Base-by-base conservation (phyloP, 805 yeast genomes). In the Clavispora santaluciae region DNA sequence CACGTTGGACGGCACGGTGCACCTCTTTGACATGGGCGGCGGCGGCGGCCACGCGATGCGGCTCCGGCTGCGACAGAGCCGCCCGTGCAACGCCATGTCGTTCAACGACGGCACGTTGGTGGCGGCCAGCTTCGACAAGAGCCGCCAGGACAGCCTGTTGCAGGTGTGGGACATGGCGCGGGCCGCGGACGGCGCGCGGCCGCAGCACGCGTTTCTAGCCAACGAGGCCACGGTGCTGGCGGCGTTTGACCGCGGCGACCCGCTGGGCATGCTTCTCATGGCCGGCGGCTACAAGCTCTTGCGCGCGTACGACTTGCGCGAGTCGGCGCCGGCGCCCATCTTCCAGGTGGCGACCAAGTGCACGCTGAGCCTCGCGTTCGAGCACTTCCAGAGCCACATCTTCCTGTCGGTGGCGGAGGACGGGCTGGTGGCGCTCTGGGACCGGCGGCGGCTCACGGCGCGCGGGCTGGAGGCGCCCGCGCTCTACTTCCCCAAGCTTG, bases 371-470 rank as follows among this genome's bases (percentile, higher is more conserved):
- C 71, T 90, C 35, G 70, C 76, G 7, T 67, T 81, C 22, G 90
- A 86, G 55, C 91, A 85, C 3, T 78, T 78, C 54, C 79, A 81
- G 53, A 73, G 72, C 10, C 73, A 77, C 59, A 71, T 76, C 46
- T 86, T 90, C 59, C 78, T 87, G 13, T 81, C 95, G 0, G 77
- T 77, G 47, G 78, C 86, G 38, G 96, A 89, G 51, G 91, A 86
- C 54, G 95, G 96, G 1, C 77, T 93, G 0, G 63, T 89, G 37
- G 82, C 91, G 0, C 70, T 90, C 6, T 90, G 90, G 86, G 95
- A 86, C 57, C 71, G 87, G 47, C 68, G 95, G 48, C 81, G 75
- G 48, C 57, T 86, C 35, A 59, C 70, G 0, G 40, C 37, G 6
- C 23, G 38, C 6, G 44, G 40, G 4, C 60, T 68, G 22, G 82